Base-by-base conservation (phyloP, 768 basidiomycete genomes). In the Dioszegia hungarica region DNA sequence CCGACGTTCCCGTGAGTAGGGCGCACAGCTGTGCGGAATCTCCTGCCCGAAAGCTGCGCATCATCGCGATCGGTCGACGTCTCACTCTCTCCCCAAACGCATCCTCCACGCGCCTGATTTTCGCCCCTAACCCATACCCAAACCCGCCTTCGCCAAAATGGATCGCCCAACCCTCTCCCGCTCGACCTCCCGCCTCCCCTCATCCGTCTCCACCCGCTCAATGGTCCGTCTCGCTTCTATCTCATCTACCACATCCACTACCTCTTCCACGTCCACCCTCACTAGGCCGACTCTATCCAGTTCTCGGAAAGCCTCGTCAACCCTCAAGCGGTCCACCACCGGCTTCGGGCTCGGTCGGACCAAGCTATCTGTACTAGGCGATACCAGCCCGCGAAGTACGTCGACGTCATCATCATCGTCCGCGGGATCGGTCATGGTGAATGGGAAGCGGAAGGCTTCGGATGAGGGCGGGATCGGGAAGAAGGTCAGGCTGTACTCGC, bases 41-140 rank as follows among this genome's bases (percentile, higher is more conserved):
- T n/a, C n/a, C n/a, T n/a, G n/a, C n/a, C n/a, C n/a, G n/a, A n/a
- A n/a, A n/a, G n/a, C n/a, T n/a, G n/a, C n/a, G n/a, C n/a, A n/a
- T n/a, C n/a, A n/a, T n/a, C n/a, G n/a, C n/a, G n/a, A n/a, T n/a
- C n/a, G n/a, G n/a, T n/a, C n/a, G n/a, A n/a, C n/a, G n/a, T n/a
- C n/a, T n/a, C n/a, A n/a, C n/a, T n/a, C n/a, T n/a, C n/a, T n/a
- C n/a, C n/a, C n/a, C n/a, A n/a, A 14, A 33, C 31, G 6, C 6
- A 14, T 14, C 31, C 14, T 6, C 5, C 9, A 53, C 57, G 57
- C 57, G 57, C 50, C 57, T 59, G 59, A 60, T 55, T 55, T 58
- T 38, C n/a, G 29, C 31, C 25, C 39, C 25, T 34, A 14, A 12
- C n/a, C 24, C 49, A 24, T 5, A 15, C 17, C 40, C 28, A 28